phyloP scores from a whole-genome alignment of 768 basidiomycete genomes.

The Trametes cingulata region DNA sequence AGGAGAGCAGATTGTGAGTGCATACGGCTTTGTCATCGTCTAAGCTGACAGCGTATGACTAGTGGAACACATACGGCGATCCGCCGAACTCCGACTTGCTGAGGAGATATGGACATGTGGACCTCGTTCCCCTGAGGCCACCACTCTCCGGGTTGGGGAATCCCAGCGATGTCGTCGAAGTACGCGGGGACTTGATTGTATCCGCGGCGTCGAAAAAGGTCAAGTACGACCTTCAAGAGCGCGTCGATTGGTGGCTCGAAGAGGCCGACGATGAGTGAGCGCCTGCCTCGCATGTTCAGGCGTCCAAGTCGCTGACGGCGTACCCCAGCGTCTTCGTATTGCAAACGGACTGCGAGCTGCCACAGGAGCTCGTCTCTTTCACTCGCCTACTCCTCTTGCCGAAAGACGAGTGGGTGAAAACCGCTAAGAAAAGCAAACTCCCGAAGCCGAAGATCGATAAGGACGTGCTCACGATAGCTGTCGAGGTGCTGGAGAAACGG shows the following conservation, averaged over 20 bases:
- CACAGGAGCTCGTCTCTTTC: slow-evolving; percentile 62
- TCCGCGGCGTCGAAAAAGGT: slow-evolving; percentile 29
- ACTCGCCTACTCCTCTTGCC: slow-evolving; percentile 61
- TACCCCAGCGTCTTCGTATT: slow-evolving; percentile 54
- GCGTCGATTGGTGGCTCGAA: slow-evolving; percentile 94
- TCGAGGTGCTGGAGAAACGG: slow-evolving; percentile 51
- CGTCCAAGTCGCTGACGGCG: not conserved
- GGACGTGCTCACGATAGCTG: slow-evolving; percentile 47
- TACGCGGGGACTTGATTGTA: slow-evolving; percentile 71
- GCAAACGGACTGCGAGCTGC: slow-evolving; percentile 52
- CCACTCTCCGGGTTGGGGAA: slow-evolving; percentile 57
- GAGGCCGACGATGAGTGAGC: slow-evolving; percentile 87
- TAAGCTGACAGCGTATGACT: not conserved
- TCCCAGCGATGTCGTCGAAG: slow-evolving; percentile 77
- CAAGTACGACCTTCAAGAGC: slow-evolving; percentile 43
- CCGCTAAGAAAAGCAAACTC: slow-evolving; percentile 61
- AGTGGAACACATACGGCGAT: slow-evolving; percentile 97
- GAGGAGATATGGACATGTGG: slow-evolving; percentile 93
- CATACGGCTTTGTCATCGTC: slow-evolving; percentile 43
- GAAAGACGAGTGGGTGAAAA: slow-evolving; percentile 58
- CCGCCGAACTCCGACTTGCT: slow-evolving; percentile 91
- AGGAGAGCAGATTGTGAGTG: slow-evolving; percentile 89
- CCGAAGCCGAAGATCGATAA: slow-evolving; percentile 69
- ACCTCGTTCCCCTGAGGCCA: slow-evolving; percentile 54
- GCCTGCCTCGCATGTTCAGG: not conserved